Evolutionary conservation across 495 filamentous ascomycete genomes (phyloP).

Genomic region (Annulohypoxylon moriforme): DNA sequence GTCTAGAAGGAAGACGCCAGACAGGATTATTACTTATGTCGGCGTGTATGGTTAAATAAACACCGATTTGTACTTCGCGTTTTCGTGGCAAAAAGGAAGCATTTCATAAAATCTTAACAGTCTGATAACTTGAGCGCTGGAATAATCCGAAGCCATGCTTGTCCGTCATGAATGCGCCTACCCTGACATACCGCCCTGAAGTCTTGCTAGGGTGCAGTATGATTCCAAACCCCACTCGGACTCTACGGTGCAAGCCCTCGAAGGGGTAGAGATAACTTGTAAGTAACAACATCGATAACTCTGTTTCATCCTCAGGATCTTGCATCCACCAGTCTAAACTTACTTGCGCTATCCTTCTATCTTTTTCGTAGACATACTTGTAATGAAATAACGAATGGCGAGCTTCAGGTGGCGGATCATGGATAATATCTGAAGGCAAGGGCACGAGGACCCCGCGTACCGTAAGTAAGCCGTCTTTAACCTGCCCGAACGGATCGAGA

Average conservation of each 20-base stretch:
- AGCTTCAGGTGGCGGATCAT: neutral
- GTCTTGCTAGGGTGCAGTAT: neutral
- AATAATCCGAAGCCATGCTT: neutral
- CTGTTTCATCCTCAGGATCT: neutral
- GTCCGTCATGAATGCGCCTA: neutral
- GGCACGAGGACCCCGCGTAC: neutral
- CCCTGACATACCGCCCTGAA: neutral
- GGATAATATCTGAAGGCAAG: neutral
- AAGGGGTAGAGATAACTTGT: neutral
- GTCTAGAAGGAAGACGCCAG: neutral
- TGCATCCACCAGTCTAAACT: neutral
- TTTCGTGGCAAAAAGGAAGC: neutral
- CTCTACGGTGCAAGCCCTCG: neutral
- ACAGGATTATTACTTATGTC: neutral
- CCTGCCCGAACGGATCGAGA: neutral
- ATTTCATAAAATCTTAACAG: neutral
- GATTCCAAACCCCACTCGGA: neutral
- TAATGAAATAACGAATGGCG: neutral
- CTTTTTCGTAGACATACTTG: neutral
- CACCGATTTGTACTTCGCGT: neutral
- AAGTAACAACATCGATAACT: neutral
- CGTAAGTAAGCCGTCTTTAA: neutral
- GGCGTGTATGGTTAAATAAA: conserved; percentile 8
- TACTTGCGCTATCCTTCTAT: neutral
- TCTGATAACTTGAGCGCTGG: neutral